Evolutionary conservation across 169 alveolate species (phyloP).

Genomic region (Cryptosporidium sp.): DNA sequence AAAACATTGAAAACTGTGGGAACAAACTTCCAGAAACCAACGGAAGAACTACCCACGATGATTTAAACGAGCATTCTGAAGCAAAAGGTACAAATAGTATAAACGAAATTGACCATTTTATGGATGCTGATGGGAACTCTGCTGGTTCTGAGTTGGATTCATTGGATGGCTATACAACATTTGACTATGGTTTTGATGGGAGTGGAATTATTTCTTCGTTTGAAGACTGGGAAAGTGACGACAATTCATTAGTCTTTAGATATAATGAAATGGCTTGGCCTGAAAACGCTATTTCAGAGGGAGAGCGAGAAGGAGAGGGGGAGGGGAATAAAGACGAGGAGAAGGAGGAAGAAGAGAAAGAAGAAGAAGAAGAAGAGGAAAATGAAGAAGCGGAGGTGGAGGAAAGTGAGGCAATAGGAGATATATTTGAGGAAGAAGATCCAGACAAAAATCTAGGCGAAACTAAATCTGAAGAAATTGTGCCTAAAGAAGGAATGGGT

Average conservation of each 20-base stretch:
- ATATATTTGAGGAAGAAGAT: not conserved
- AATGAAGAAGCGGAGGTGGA: not conserved
- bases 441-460: not conserved
- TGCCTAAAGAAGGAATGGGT: not conserved
- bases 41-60: not conserved
- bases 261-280: conserved; percentile 42
- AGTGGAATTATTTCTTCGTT: conserved; percentile 5
- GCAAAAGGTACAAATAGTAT: not conserved
- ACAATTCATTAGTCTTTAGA: not conserved
- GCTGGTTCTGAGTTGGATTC: conserved; percentile 19
- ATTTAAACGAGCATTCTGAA: not conserved
- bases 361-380: too few relatives aligned
- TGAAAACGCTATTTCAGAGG: conserved; percentile 2
- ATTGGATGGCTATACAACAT: conserved; percentile 37
- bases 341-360: too few relatives aligned
- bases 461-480: not conserved
- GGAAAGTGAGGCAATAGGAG: not conserved
- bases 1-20: not conserved
- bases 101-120: not conserved
- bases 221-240: conserved; percentile 48
- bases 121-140: not conserved
- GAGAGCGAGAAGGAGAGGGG: too few relatives aligned
- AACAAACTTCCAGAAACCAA: not conserved
- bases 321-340: too few relatives aligned
- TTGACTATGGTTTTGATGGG: conserved; percentile 50